These are phyloP conservation scores for Xylaria scruposa DNA, from an alignment of 495 filamentous ascomycete species.

Conservation along the genomic window DNA sequence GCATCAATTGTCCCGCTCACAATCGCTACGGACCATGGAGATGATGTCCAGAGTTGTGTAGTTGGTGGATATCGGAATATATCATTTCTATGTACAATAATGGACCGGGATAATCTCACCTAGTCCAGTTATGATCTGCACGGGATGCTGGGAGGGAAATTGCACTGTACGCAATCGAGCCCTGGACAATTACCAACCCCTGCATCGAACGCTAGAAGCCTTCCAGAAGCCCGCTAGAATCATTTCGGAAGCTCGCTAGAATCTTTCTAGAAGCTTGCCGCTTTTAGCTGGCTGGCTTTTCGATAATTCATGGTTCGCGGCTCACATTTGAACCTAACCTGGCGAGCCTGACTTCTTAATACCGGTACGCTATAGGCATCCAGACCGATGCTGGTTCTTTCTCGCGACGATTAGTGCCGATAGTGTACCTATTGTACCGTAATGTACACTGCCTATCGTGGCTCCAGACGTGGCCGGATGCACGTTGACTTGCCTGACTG, in stretches of 20 bases:
- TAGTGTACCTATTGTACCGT: background rate
- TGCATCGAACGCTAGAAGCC: background rate
- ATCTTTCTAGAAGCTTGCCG: slow-evolving; percentile 33
- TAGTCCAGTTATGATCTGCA: slow-evolving; percentile 4
- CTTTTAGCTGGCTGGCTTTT: background rate
- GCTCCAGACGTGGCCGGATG: background rate
- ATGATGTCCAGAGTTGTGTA: background rate
- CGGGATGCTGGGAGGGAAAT: background rate
- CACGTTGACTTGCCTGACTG: background rate
- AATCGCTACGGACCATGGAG: background rate
- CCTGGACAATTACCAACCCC: background rate
- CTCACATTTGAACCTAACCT: background rate
- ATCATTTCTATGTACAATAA: background rate
- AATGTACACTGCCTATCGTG: background rate
- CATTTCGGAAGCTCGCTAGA: background rate
- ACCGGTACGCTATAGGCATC: background rate
- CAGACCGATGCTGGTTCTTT: background rate
- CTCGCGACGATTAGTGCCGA: background rate
- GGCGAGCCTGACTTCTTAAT: background rate
- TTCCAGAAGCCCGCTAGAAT: slow-evolving; percentile 3
- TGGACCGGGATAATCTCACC: background rate
- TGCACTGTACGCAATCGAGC: background rate
- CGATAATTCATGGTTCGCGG: background rate
- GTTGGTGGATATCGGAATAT: background rate
- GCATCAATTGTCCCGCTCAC: background rate